Percentiles rank a stretch among this genome's conserved stretches.
These are phyloP conservation scores for Cladosporium sp. DNA, from an alignment of 2,329 filamentous ascomycete species.

Conservation along the genomic window DNA sequence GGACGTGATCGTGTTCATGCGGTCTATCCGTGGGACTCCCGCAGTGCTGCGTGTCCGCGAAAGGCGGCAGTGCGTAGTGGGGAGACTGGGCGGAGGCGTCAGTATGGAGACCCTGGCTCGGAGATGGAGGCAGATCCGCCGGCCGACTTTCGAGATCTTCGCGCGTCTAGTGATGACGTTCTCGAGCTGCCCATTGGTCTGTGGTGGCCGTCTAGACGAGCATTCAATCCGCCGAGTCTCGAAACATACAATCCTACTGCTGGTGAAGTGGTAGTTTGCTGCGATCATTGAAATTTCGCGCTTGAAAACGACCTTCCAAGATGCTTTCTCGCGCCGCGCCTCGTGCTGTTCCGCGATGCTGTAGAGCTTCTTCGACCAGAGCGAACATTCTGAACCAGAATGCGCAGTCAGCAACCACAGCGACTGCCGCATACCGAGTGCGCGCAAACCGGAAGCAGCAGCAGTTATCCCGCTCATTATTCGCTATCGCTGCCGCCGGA, in stretches of 20 bases:
- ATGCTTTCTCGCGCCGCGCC: conserved; percentile 18
- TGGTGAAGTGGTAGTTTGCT: too few relatives aligned
- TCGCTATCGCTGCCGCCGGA: conserved; percentile 37
- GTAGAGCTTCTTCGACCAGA: conserved; percentile 17
- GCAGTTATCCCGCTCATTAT: conserved; percentile 40
- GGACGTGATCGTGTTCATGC: too few relatives aligned
- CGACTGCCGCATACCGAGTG: conserved; percentile 25
- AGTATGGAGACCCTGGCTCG: neutral
- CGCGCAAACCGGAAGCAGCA: conserved; percentile 40
- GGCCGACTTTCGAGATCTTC: neutral
- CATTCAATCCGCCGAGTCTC: too few relatives aligned
- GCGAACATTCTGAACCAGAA: conserved; percentile 22
- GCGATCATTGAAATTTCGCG: neutral
- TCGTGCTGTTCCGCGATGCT: conserved; percentile 14
- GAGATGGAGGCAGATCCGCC: conserved; percentile 6
- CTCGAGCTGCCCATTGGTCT: conserved; percentile 8
- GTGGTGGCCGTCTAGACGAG: neutral
- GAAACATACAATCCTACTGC: too few relatives aligned
- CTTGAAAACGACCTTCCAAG: neutral
- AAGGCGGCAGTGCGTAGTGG: neutral
- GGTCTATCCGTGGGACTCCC: neutral
- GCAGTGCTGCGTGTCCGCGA: conserved; percentile 5
- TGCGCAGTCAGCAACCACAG: conserved; percentile 12
- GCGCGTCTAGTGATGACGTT: conserved; percentile 4
- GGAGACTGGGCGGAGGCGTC: neutral